Evolutionary conservation across 345 rosid species (phyloP), one percentile per base, ranked within the genome.

Genomic region (Lumnitzera racemosa): DNA sequence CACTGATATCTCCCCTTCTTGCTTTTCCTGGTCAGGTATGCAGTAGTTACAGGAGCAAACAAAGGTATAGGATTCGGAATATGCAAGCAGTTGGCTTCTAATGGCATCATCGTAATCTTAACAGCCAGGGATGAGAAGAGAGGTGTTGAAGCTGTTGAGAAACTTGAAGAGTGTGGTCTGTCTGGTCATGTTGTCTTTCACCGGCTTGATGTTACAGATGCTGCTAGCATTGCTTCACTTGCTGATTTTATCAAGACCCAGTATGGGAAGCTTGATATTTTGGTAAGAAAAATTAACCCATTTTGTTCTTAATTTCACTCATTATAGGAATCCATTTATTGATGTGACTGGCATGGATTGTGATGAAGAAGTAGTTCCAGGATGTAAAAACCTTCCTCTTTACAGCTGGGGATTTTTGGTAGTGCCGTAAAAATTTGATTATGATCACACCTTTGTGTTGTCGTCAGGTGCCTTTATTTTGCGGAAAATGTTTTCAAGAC

Each of bases 41-140:
- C 76, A 11, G 73, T 77, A 16, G 76, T 70, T 47, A 73, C 78
- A 0, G 78, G 81, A 11, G 63, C 51, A 5, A 73, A 73, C 59
- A 73, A 47, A 56, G 81, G 81, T 3, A 67, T 77, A 15, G 76
- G 76, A 41, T 63, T 74, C 9, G 74, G 72, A 58, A 57, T 78
- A 58, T 74, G 76, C 55, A 56, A 48, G 47, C 74, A 71, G 49
- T 23, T 74, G 53, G 74, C 76, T 58, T 47, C 55, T 2, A 61
- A 59, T 0, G 78, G 69, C 7, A 24, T 74, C 1, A 24, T 12
- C 48, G 78, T 78, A 11, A 63, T 74, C 41, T 12, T 71, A 16
- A 78, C 82, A 0, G 61, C 74, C 12, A 74, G 74, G 66, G 72
- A 74, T 60, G 72, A 71, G 53, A 62, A 59, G 12, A 71, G 57